These are phyloP conservation scores for Cladorrhinum sp. DNA, from an alignment of 2,329 filamentous ascomycete species.

Conservation along the genomic window DNA sequence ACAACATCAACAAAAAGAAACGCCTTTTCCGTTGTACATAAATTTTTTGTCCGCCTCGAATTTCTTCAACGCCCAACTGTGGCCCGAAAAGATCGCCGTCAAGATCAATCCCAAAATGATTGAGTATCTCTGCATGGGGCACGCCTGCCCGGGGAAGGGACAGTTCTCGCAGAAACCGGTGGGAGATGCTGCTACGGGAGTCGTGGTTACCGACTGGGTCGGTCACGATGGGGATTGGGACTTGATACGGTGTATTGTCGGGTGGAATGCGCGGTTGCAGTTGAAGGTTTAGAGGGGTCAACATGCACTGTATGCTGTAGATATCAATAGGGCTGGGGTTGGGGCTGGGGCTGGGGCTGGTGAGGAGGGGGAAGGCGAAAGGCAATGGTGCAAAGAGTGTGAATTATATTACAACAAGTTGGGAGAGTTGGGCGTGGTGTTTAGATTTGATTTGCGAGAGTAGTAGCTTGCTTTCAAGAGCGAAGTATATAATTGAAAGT, in stretches of 20 bases:
- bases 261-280: slow-evolving; percentile 76
- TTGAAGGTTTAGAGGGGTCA: slow-evolving; percentile 38
- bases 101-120: slow-evolving; percentile 78
- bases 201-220: slow-evolving; percentile 93
- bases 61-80: slow-evolving; percentile 88
- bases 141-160: slow-evolving; percentile 52
- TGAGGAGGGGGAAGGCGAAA: too few relatives aligned
- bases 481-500: neutral
- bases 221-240: slow-evolving; percentile 88
- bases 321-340: slow-evolving; percentile 3
- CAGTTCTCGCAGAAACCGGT: slow-evolving; percentile 49
- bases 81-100: slow-evolving; percentile 88
- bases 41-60: slow-evolving; percentile 92
- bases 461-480: neutral
- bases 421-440: slow-evolving; percentile 3
- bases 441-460: neutral
- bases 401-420: neutral
- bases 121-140: slow-evolving; percentile 58
- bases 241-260: slow-evolving; percentile 78
- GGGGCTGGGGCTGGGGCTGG: neutral
- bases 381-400: slow-evolving; percentile 1
- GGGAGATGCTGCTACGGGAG: slow-evolving; percentile 75
- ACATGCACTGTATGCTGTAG: neutral
- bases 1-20: slow-evolving; percentile 13
- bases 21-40: slow-evolving; percentile 67